Evolutionary conservation across 108 stramenopile species (phyloP).

Genomic region (Discostella pseudostelligera): DNA sequence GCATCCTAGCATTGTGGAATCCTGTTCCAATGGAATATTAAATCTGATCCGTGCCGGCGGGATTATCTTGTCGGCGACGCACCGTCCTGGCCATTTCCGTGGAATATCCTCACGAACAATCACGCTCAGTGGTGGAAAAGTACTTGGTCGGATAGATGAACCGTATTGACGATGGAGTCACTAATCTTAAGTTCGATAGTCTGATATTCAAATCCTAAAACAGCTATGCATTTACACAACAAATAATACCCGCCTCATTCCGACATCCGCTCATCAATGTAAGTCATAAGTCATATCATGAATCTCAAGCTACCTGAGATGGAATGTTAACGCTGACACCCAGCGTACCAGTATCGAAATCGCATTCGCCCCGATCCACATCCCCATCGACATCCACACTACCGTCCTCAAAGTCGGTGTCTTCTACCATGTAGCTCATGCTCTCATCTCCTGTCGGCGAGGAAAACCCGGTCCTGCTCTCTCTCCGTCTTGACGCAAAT

Average conservation of each 20-base stretch:
- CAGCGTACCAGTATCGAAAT: slow-evolving; percentile 42
- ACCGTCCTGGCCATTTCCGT: slow-evolving; percentile 26
- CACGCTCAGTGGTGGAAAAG: slow-evolving; percentile 44
- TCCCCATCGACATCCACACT: slow-evolving; percentile 24
- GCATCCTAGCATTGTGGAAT: slow-evolving; percentile 35
- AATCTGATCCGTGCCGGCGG: slow-evolving; percentile 34
- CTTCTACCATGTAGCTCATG: slow-evolving; percentile 30
- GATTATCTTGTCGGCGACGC: slow-evolving; percentile 42
- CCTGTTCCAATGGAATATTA: slow-evolving; percentile 28
- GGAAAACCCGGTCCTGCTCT: neutral
- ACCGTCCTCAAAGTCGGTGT: slow-evolving; percentile 17
- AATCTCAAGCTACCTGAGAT: slow-evolving; percentile 6
- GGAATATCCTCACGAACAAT: slow-evolving; percentile 27
- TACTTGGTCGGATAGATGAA: slow-evolving; percentile 19
- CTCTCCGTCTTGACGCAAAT: neutral
- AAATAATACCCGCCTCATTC: no score
- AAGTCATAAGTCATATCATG: no score
- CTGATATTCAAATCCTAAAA: no score
- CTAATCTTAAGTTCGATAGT: no score
- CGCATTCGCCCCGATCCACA: slow-evolving; percentile 29
- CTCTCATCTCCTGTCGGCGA: slow-evolving; percentile 25
- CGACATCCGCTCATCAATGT: neutral
- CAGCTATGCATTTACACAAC: no score
- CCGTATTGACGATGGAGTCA: neutral
- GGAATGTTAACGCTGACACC: slow-evolving; percentile 7